Evolutionary conservation across 257 asterid species (phyloP).

Genomic region (Penstemon davidsonii): DNA sequence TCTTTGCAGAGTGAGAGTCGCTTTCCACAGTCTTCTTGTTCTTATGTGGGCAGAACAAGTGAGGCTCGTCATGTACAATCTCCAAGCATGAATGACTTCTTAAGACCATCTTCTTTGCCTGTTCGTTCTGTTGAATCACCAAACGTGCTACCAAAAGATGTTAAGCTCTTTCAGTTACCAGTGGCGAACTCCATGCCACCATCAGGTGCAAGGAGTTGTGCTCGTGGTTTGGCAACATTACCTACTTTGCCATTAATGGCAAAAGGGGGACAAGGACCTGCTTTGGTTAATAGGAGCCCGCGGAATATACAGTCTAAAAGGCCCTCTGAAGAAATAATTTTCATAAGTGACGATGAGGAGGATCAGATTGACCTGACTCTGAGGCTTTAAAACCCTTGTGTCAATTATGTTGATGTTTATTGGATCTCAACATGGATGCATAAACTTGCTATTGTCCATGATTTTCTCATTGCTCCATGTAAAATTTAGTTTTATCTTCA

Average conservation of each 20-base stretch:
- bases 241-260: constrained; percentile 13
- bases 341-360: constrained; percentile 40
- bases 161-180: constrained; percentile 6
- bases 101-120: constrained; percentile 20
- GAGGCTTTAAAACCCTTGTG: constrained; percentile 32
- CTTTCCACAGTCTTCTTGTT: constrained; percentile 19
- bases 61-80: neutral
- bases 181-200: constrained; percentile 27
- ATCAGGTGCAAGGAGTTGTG: constrained; percentile 18
- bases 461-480: constrained; percentile 7
- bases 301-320: constrained; percentile 9
- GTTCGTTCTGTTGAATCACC: constrained; percentile 16
- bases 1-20: constrained; percentile 12
- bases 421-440: constrained; percentile 19
- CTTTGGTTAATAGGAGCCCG: constrained; percentile 8
- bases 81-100: constrained; percentile 24
- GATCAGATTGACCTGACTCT: constrained; percentile 42
- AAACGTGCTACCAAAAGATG: constrained; percentile 9
- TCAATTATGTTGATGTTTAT: constrained; percentile 17
- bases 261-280: constrained; percentile 10
- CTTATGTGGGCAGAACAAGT: constrained; percentile 18
- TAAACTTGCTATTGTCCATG: constrained; percentile 8
- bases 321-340: constrained; percentile 27
- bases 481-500: neutral
- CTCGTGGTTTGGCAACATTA: constrained; percentile 9